phyloP scores from a whole-genome alignment of 768 basidiomycete species.

The Strobilomyces dryophilus region DNA sequence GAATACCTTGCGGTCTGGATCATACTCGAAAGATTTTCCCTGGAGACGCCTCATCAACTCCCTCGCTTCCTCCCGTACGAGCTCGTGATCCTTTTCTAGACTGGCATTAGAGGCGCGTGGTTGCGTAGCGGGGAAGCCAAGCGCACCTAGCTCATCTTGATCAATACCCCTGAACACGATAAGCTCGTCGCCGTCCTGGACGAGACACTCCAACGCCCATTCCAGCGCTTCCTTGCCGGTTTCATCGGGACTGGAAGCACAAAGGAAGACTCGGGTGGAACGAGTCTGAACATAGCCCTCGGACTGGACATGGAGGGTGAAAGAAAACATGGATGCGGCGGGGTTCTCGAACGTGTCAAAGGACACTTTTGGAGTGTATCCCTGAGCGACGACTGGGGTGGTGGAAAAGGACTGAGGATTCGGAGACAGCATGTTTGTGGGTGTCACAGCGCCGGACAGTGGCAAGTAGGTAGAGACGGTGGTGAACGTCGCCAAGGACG shows the following conservation, averaged over 20 bases:
- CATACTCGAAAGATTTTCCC: slow-evolving; percentile 73
- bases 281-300: slow-evolving; percentile 73
- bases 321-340: slow-evolving; percentile 81
- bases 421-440: slow-evolving; percentile 15
- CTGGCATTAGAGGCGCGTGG: not conserved
- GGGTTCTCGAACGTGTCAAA: slow-evolving; percentile 88
- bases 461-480: slow-evolving; percentile 19
- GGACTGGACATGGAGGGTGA: slow-evolving; percentile 78
- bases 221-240: slow-evolving; percentile 85
- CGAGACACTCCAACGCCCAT: slow-evolving; percentile 84
- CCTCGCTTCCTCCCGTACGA: slow-evolving; percentile 80
- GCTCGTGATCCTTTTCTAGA: slow-evolving; percentile 69
- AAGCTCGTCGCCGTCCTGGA: slow-evolving; percentile 88
- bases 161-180: slow-evolving; percentile 90
- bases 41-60: slow-evolving; percentile 78
- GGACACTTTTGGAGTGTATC: slow-evolving; percentile 51
- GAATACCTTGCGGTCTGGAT: slow-evolving; percentile 67
- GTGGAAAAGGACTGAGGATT: slow-evolving; percentile 15
- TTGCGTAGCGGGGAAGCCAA: not conserved
- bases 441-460: slow-evolving; percentile 2
- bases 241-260: slow-evolving; percentile 85
- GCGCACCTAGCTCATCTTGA: slow-evolving; percentile 74
- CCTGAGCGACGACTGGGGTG: slow-evolving; percentile 25
- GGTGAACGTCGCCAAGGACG: slow-evolving; percentile 17
- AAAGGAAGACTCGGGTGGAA: slow-evolving; percentile 83